Evolutionary conservation across 305 asterid species (phyloP), one percentile per base, ranked within the genome.

Genomic region (Petunia hybrid): DNA sequence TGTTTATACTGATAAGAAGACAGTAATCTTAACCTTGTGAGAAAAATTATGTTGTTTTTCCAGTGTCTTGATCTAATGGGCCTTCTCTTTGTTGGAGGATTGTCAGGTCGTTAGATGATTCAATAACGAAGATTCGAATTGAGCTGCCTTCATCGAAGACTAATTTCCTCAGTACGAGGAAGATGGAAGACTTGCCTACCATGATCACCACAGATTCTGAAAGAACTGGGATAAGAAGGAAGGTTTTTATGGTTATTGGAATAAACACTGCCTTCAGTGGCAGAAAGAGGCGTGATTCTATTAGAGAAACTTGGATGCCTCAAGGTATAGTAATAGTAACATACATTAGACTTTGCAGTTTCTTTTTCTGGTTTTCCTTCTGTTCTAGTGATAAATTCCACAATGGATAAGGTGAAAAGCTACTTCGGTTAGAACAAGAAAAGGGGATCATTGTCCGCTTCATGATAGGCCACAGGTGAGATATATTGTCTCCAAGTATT

Each of bases 241-340:
- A 87, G 80, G 91, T 83, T 62, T 95, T 93, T 83, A 85, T 93
- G 85, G 97, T 95, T 31, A 89, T 94, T 45, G 98, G 98, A 65
- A 90, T 91, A 79, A 94, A 91, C 89, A 94, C 98, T 0, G 98
- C 97, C 7, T 94, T 94, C 80, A 94, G 98, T 83, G 90, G 97
- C 84, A 85, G 98, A 85, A 93, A 85, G 89, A 91, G 98, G 82
- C 97, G 98, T 9, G 98, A 93, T 90, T 93, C 98, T 14, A 76
- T 95, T 82, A 86, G 98, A 78, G 94, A 91, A 73, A 95, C 98
- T 12, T 95, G 98, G 98, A 88, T 93, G 97, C 98, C 96, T 61
- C 89, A 80, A 92, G 98, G 98, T 91, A 36, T 13, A 12, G 4
- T 76, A 39, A 22, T 45, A n/a, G 5, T 10, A 62, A 36, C 60